Base-by-base conservation (phyloP, 345 rosid genomes). In the Durio zibethinus region DNA sequence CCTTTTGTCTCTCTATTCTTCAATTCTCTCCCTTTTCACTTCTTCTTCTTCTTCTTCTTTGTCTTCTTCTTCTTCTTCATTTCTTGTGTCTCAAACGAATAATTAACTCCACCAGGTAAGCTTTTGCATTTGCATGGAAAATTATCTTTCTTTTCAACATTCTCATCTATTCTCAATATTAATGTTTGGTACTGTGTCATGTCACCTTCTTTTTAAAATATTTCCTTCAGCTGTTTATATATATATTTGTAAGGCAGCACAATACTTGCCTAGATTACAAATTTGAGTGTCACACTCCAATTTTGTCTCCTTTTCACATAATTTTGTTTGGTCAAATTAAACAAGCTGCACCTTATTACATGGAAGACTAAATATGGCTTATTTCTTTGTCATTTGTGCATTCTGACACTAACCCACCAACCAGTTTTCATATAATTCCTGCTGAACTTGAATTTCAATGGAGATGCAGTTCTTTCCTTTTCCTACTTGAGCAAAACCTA, bases 271-370 rank as follows among this genome's bases (percentile, higher is more conserved):
- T 20, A 21, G 48, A 42, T 12, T 66, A 10, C 52, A 40, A 12
- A 15, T 10, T 50, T 50, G 18, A 7, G 40, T 77, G 74, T 31
- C 35, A 35, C 12, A 31, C 33, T 31, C 20, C 67, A 61, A 65
- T 65, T 45, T 50, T 75, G 75, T 84, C 67, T 7, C 4, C 25
- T 33, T 62, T 76, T 36, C 33, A 59, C 73, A 27, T 43, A 2
- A 64, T 75, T 57, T 75, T 71, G 43, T 31, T 64, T 48, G 74
- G 84, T 83, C 86, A 81, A 79, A 73, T 83, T 84, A 81, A 79
- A 73, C 66, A 75, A 64, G 70, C 65, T 57, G 48, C 15, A 45
- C 18, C 52, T 45, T 66, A 10, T 35, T 56, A 65, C 73, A 63
- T 78, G 53, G 33, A 76, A 47, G 68, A 68, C 79, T 29, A 10